These are phyloP conservation scores for Xylaria sp. DNA, from an alignment of 2,329 filamentous ascomycete species.

Conservation along the genomic window DNA sequence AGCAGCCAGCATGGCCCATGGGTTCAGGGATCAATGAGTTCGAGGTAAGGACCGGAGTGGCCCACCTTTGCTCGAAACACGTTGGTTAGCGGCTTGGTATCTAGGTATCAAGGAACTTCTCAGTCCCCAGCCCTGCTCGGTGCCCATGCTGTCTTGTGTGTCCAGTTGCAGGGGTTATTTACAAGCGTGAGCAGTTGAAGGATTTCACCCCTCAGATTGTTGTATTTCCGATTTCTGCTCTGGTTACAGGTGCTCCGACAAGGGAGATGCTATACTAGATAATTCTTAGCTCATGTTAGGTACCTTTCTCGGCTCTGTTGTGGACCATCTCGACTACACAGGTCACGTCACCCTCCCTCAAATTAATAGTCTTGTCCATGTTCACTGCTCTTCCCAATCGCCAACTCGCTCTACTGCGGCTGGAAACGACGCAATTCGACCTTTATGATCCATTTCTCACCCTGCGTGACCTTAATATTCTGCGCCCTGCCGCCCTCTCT, in stretches of 20 bases:
- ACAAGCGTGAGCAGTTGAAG: conserved; percentile 46
- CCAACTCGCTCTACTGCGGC: conserved; percentile 39
- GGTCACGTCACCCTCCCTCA: conserved; percentile 44
- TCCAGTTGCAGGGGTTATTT: conserved; percentile 52
- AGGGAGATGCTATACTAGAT: conserved; percentile 33
- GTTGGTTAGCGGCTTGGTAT: conserved; percentile 49
- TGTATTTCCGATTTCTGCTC: conserved; percentile 63
- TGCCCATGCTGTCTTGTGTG: conserved; percentile 42
- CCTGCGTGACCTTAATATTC: conserved; percentile 41
- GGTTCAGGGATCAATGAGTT: conserved; percentile 47
- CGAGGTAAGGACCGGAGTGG: conserved; percentile 38
- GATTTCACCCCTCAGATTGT: conserved; percentile 58
- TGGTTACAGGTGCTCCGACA: conserved; percentile 58
- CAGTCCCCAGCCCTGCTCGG: conserved; percentile 48
- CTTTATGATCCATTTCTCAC: conserved; percentile 36
- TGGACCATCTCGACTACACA: conserved; percentile 43
- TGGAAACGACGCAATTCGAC: conserved; percentile 39
- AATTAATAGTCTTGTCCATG: conserved; percentile 45
- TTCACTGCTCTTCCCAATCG: conserved; percentile 42
- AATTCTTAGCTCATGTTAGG: conserved; percentile 33
- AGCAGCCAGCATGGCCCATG: conserved; percentile 45
- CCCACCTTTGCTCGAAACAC: conserved; percentile 49
- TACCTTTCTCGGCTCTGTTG: conserved; percentile 40
- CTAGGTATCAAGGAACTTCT: conserved; percentile 49
- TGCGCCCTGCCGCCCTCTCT: conserved; percentile 42